Conservation (phyloP, 345 rosid genomes). For the Citrus maxima region DNA sequence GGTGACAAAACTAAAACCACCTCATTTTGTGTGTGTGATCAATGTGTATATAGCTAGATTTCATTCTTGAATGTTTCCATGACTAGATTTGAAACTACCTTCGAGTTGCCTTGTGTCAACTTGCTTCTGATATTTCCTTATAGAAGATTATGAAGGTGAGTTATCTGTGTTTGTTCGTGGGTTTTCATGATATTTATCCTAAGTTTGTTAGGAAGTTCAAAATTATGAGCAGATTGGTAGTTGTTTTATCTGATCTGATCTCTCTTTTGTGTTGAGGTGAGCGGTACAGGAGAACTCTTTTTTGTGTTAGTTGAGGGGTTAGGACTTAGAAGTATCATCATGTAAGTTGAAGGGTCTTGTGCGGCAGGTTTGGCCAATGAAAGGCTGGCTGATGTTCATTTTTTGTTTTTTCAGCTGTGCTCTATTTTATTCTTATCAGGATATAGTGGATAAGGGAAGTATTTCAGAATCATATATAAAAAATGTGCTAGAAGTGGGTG, state of each 20-base stretch:
- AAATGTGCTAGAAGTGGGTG: not conserved
- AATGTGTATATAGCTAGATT: not conserved
- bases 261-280: not conserved
- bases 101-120: not conserved
- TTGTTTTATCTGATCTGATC: not conserved
- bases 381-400: not conserved
- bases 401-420: not conserved
- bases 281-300: no score
- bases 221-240: not conserved
- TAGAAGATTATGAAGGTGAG: not conserved
- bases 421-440: not conserved
- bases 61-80: not conserved
- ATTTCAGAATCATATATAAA: not conserved
- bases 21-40: not conserved
- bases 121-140: not conserved
- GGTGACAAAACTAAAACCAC: not conserved
- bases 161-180: not conserved
- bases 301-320: not conserved
- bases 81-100: not conserved
- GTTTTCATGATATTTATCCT: not conserved
- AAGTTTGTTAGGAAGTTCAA: not conserved
- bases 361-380: not conserved
- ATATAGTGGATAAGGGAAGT: not conserved
- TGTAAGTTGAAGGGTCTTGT: not conserved
- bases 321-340: not conserved